These are phyloP conservation scores for Tarenaya hassleriana DNA, from an alignment of 345 rosid genomes.

Conservation along the genomic window DNA sequence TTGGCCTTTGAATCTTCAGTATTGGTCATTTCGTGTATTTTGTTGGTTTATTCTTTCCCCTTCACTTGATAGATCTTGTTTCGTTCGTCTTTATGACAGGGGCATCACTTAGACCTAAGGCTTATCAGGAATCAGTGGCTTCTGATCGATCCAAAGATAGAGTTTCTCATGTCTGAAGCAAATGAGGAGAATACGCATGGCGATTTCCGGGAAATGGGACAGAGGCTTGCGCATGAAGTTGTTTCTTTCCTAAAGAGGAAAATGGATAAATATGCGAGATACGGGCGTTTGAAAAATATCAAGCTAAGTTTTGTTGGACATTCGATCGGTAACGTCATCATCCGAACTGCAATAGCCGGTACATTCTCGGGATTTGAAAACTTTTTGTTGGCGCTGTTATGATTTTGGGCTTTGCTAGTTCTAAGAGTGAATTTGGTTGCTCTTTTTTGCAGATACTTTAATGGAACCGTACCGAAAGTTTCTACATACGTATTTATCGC, in stretches of 20 bases:
- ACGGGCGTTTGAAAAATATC: constrained; percentile 52
- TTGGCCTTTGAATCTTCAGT: too few species aligned
- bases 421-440: background rate
- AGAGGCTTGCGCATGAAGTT: constrained; percentile 82
- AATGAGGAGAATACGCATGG: constrained; percentile 91
- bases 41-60: background rate
- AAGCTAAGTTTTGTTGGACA: constrained; percentile 94
- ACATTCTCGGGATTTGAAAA: constrained; percentile 12
- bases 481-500: constrained; percentile 67
- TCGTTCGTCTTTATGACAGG: constrained; percentile 36
- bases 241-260: constrained; percentile 69
- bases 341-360: constrained; percentile 88
- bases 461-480: constrained; percentile 78
- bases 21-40: too few species aligned
- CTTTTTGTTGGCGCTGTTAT: too few species aligned
- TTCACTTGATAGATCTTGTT: background rate
- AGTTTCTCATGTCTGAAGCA: constrained; percentile 91
- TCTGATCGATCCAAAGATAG: constrained; percentile 75
- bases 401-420: too few species aligned
- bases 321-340: constrained; percentile 87
- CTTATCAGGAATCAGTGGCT: constrained; percentile 96
- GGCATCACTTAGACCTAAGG: constrained; percentile 93
- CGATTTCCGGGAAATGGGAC: constrained; percentile 93
- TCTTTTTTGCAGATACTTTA: constrained; percentile 50
- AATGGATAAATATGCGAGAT: constrained; percentile 59